Conservation (phyloP, 2,329 filamentous ascomycete genomes). For the Phoma sp. region DNA sequence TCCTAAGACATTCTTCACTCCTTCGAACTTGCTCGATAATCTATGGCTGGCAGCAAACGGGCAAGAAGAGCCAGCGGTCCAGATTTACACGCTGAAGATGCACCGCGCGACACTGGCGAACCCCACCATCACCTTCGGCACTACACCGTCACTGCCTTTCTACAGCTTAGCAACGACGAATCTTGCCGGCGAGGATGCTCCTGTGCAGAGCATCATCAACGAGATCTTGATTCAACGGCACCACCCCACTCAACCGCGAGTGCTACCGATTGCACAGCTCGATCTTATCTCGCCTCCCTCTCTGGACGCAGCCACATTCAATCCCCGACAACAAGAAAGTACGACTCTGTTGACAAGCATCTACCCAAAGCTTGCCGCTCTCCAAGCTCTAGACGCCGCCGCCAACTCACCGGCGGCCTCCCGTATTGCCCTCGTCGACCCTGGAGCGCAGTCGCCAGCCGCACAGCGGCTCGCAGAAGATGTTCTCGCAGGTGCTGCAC, state of each 20-base stretch:
- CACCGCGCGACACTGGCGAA: constrained; percentile 53
- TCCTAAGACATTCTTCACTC: constrained; percentile 49
- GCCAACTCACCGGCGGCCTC: constrained; percentile 53
- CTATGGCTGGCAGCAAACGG: constrained; percentile 75
- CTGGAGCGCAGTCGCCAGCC: constrained; percentile 67
- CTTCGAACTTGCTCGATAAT: constrained; percentile 66
- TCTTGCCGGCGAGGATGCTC: constrained; percentile 52
- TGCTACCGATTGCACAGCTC: constrained; percentile 49
- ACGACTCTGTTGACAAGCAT: constrained; percentile 49
- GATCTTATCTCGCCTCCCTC: constrained; percentile 47
- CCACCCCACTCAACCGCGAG: constrained; percentile 46
- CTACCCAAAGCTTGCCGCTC: constrained; percentile 55
- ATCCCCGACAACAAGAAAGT: constrained; percentile 39
- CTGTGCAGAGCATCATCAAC: constrained; percentile 55
- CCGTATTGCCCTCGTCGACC: constrained; percentile 69
- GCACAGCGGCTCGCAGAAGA: constrained; percentile 66
- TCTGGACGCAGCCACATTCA: constrained; percentile 31
- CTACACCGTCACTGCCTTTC: constrained; percentile 71
- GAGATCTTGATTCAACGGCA: constrained; percentile 48
- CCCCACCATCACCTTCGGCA: constrained; percentile 65
- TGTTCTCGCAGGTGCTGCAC: constrained; percentile 66
- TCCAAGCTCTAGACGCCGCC: constrained; percentile 53
- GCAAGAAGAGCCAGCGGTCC: constrained; percentile 56
- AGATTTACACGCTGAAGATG: constrained; percentile 49
- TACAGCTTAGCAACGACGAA: constrained; percentile 70